These are phyloP conservation scores for Xanthoparmelia taractica DNA, from an alignment of 495 filamentous ascomycete species.

Conservation along the genomic window DNA sequence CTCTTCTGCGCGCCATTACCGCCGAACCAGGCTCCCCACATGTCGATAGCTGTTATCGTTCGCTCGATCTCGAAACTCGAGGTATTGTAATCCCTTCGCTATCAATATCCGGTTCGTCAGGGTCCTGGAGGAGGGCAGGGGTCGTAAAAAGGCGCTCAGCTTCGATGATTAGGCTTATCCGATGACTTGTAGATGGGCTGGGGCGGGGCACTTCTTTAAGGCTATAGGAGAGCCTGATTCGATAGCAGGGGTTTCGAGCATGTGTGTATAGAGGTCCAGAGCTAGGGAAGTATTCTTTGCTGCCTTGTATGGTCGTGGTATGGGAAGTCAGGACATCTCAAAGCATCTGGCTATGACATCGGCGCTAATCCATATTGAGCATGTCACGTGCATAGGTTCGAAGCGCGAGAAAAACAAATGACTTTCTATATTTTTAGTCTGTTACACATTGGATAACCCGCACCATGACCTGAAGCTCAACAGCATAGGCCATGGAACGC, in stretches of 20 bases:
- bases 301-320: slow-evolving; percentile 4
- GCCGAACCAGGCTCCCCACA: slow-evolving; percentile 75
- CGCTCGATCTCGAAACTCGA: not conserved
- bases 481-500: not conserved
- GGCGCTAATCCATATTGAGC: slow-evolving; percentile 11
- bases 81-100: not conserved
- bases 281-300: not conserved
- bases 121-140: not conserved
- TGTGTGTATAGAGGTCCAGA: not conserved
- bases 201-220: not conserved
- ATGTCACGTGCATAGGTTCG: slow-evolving; percentile 3
- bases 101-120: not conserved
- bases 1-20: slow-evolving; percentile 70
- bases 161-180: not conserved
- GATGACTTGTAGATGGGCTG: not conserved
- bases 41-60: slow-evolving; percentile 27
- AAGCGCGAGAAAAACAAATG: not conserved
- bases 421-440: not conserved
- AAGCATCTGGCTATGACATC: slow-evolving; percentile 14
- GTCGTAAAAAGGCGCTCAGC: not conserved
- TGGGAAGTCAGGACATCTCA: slow-evolving; percentile 1
- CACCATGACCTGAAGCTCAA: not conserved
- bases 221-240: not conserved
- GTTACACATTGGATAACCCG: not conserved
- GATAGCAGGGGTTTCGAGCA: not conserved